Evolutionary conservation across 371 early-diverging fungal genomes (phyloP), one percentile per base, ranked within the genome.

Genomic region (Rhizopus sp.): DNA sequence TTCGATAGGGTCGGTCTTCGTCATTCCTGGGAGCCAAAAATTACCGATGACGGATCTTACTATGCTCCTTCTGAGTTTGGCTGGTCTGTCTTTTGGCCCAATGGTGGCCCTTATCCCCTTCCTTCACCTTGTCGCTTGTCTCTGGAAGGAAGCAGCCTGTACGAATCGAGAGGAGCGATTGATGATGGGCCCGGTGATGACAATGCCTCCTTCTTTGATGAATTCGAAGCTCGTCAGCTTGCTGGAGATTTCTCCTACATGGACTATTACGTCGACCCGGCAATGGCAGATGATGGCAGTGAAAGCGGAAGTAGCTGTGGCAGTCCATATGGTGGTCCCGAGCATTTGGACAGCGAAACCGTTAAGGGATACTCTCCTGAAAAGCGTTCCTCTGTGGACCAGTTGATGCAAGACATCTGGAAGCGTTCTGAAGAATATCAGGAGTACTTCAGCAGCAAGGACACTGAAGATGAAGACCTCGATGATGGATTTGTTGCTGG

Each of bases 351-450:
- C 23, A 23, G 23, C 2, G 23, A 23, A 23, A 23, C 23, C 23
- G 23, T 23, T 23, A 23, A 23, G 23, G 23, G 23, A 2, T 23
- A 23, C 23, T 23, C 23, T 23, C 23, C 23, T 23, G 23, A 23
- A 23, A 23, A 23, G 12, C 7, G 39, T 4, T 53, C 29, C 10
- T 40, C 38, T 53, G 38, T 57, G 33, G 58, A 63, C 13, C 40
- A 53, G 6, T 40, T 64, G 6, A 50, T 64, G 37, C 59, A 59
- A 47, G 64, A 64, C 35, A 58, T 64, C 16, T 59, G 59, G 55
- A 59, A 64, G 16, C n/a, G 44, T 23, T 59, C 59, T 10, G 55
- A 64, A 34, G 64, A 64, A 42, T 64, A 64, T 32, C 64, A 59
- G 31, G 64, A 55, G 15, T 64, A 64, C 23, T 64, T 64, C 31